phyloP scores from a whole-genome alignment of 2,329 filamentous ascomycete genomes.

The Sporothrix dimorphospora region DNA sequence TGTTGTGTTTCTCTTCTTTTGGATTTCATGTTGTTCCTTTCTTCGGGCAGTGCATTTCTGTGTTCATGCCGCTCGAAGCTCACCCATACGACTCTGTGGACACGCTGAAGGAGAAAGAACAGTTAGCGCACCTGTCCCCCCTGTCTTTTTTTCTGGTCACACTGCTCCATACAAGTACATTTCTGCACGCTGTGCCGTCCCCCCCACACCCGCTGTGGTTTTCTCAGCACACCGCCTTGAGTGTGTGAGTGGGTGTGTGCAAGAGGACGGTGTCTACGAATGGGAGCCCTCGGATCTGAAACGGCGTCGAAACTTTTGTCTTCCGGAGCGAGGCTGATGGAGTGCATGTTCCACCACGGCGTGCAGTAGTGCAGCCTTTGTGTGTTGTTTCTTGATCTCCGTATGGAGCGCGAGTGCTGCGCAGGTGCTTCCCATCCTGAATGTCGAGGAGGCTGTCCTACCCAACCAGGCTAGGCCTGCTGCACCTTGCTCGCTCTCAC shows the following conservation, averaged over 20 bases:
- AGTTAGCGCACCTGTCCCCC: neutral
- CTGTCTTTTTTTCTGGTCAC: slow-evolving; percentile 5
- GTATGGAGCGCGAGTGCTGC: neutral
- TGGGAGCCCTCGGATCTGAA: slow-evolving; percentile 24
- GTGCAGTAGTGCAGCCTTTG: neutral
- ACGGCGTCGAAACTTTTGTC: slow-evolving; percentile 25
- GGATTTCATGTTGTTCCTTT: neutral
- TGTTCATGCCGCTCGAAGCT: neutral
- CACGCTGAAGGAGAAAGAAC: neutral
- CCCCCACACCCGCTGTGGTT: slow-evolving; percentile 13
- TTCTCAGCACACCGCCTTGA: slow-evolving; percentile 17
- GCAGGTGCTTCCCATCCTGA: too few relatives aligned
- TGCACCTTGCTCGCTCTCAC: slow-evolving; percentile 4
- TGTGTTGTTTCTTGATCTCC: too few relatives aligned
- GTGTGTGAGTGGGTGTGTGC: neutral
- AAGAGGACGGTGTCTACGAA: neutral
- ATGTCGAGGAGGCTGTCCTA: too few relatives aligned
- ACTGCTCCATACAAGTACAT: slow-evolving; percentile 2
- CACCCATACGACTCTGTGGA: neutral
- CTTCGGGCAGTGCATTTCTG: neutral
- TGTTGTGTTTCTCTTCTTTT: neutral
- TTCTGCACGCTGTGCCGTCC: slow-evolving; percentile 23
- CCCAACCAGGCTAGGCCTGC: too few relatives aligned
- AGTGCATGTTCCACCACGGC: neutral
- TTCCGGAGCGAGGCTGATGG: slow-evolving; percentile 5